Evolutionary conservation across 2,329 filamentous ascomycete genomes (phyloP), one percentile per base, ranked within the genome.

Genomic region (Macrophomina pseudophaseolina): DNA sequence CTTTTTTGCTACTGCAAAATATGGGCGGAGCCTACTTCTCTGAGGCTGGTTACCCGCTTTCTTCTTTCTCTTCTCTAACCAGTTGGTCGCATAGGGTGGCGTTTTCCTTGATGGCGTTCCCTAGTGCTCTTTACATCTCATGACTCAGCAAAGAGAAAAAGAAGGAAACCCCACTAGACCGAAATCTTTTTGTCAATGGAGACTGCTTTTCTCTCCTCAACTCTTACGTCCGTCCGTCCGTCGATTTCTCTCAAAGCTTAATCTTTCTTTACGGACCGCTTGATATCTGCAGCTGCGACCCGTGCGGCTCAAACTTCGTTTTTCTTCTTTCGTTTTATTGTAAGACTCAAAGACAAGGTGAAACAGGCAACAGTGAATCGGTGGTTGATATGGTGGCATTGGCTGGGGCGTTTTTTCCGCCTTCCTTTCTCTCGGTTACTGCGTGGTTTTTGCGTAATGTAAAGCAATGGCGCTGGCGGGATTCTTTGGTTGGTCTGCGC

Each of bases 1-100:
- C 58, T 30, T 62, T 62, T 62, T 49, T 62, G 58, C 58, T 62
- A 62, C 58, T 49, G 58, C 58, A 8, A 30, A 16, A n/a, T n/a
- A 49, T 44, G 23, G 44, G 42, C 33, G n/a, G 46, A 11, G 23
- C 32, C 28, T 35, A 9, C 32, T 60, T 60, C 28, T 32, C 14
- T 6, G 14, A 28, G 58, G 28, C 32, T 49, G 44, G 56, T 30
- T 49, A 12, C 44, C 23, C 58, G 28, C 12, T 48, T 5, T 23
- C 32, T 53, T n/a, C 32, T 53, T 33, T 23, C 23, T 40, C 30
- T 38, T 35, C 11, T 23, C 32, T 49, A 7, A 40, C 49, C 58
- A 28, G 18, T 18, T 18, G 14, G 30, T 49, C 49, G 58, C 58
- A 62, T 62, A 38, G 42, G 42, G 14, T 23, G 42, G 58, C 58